Base-by-base conservation (phyloP, 345 rosid species). In the Eucalyptus regnans region DNA sequence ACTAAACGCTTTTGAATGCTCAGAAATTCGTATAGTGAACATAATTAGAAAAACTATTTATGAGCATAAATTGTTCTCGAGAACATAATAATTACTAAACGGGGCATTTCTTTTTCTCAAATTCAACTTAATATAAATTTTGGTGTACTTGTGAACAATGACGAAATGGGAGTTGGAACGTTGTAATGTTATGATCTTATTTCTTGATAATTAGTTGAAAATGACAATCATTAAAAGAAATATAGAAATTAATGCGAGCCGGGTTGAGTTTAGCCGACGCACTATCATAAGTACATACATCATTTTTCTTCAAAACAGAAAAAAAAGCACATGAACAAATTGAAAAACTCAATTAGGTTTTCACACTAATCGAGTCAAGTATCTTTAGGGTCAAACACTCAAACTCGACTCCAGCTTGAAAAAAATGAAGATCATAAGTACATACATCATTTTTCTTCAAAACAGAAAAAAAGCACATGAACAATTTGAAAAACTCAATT, bases 241-340 rank as follows among this genome's bases (percentile, higher is more conserved):
- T n/a, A 15, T 9, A 16, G 1, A 31, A 16, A 68, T 68, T 2
- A 6, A 29, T n/a, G 16, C 0, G 23, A 68, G 80, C 17, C 4
- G 0, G 10, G 23, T 31, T 12, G 7, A 52, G 25, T 52, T 52
- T 52, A 8, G 44, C 0, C 4, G 12, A 33, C 4, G 20, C 23
- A 0, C 12, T 31, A n/a, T 64, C 33, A 14, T 13, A 2, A 68
- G 7, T 8, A 17, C 44, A 33, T 9, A 17, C 25, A 11, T 68
- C 7, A 17, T 68, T 33, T 17, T 37, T 68, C 44, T 16, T 33
- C 44, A 3, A 9, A 68, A 68, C 18, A 17, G 4, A 37, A 1
- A 9, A 9, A 68, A 18, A 14, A 14, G 9, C 23, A 4, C 80
- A 1, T 33, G 6, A 9, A 33, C 33, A 1, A 33, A 68, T 31